A percentile compares a stretch with the other conserved stretches of the same genome.
Evolutionary conservation across 176 grass and related monocot genomes (phyloP).

Genomic region (Carex myosuroides): DNA sequence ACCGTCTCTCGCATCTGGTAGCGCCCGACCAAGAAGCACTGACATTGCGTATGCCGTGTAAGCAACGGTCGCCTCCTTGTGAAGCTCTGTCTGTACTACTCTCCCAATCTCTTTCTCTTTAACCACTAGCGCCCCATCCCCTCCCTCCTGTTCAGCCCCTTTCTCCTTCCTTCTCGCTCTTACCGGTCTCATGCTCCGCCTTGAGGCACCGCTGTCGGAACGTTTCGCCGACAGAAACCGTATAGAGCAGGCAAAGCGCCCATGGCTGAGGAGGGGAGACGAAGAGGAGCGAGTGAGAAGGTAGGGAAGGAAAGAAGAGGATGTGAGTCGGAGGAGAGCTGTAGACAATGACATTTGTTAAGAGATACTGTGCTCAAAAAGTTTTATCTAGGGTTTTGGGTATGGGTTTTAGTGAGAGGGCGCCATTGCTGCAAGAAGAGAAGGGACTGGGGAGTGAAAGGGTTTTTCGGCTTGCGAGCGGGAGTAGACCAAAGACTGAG

Average conservation of each 20-base stretch:
- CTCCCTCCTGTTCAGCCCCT: slow-evolving; percentile 8
- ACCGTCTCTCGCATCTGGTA: slow-evolving; percentile 88
- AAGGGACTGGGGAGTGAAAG: neutral
- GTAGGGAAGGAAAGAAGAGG: slow-evolving; percentile 5
- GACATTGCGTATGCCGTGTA: slow-evolving; percentile 98
- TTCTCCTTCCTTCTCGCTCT: slow-evolving; percentile 19
- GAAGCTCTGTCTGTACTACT: slow-evolving; percentile 70
- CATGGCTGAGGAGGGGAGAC: neutral
- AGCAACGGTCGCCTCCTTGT: slow-evolving; percentile 81
- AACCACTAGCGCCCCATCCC: slow-evolving; percentile 12
- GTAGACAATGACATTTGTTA: slow-evolving; percentile 34
- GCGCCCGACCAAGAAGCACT: slow-evolving; percentile 75
- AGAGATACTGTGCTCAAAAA: neutral
- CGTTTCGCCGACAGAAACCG: slow-evolving; percentile 18
- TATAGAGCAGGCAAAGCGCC: slow-evolving; percentile 3
- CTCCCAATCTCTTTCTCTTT: slow-evolving; percentile 36
- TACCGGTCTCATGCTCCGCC: neutral
- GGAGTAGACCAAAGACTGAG: neutral
- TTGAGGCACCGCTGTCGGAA: neutral
- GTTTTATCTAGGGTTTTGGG: neutral
- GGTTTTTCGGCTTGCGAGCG: slow-evolving; percentile 10
- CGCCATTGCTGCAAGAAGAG: neutral
- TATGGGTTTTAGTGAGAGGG: slow-evolving; percentile 17
- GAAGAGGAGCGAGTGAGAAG: slow-evolving; percentile 7
- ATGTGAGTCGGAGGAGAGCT: slow-evolving; percentile 31